Evolutionary conservation across 2,329 filamentous ascomycete genomes (phyloP), one percentile per base, ranked within the genome.

Genomic region (Rhinocladiella mackenziei): DNA sequence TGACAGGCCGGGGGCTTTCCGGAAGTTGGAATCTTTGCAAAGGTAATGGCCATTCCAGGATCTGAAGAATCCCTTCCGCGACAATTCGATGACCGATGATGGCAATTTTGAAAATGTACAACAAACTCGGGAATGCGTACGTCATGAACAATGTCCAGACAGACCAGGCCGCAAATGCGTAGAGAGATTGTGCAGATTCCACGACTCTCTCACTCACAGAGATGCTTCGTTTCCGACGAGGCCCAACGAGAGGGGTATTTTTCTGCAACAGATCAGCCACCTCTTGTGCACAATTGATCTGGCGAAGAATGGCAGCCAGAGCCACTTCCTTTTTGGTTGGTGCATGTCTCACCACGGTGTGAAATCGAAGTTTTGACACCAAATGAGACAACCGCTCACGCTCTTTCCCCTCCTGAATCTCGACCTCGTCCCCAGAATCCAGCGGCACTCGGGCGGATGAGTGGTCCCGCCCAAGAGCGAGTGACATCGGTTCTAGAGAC

Each of bases 241-340:
- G 80, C 1, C 89, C 86, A 36, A 98, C 81, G 26, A 91, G 74
- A n/a, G 83, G 81, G 31, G 89, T 85, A 58, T 97, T 98, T 61
- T 85, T 91, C 58, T 95, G 88, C 55, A 98, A 72, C 28, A 95
- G 72, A 56, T 81, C 76, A 51, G 92, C 84, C 45, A 98, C 75
- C 65, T 98, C 94, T 70, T 83, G 89, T 0, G 89, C 88, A 75
- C 92, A 98, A 60, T 98, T 98, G 62, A 97, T 84, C 67, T 97
- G 91, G 57, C 89, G 88, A 55, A 96, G 78, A 46, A 97, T 89
- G 44, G 80, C 80, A 3, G 83, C 77, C 20, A 98, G 71, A 1
- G 86, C 84, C 50, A 80, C 77, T 63, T 98, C 92, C 58, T 95
- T 91, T 48, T 82, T 78, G 1, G 91, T 92, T 2, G 83, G 79